phyloP scores from a whole-genome alignment of 2,329 filamentous ascomycete genomes.

The Tolypocladium sp. region DNA sequence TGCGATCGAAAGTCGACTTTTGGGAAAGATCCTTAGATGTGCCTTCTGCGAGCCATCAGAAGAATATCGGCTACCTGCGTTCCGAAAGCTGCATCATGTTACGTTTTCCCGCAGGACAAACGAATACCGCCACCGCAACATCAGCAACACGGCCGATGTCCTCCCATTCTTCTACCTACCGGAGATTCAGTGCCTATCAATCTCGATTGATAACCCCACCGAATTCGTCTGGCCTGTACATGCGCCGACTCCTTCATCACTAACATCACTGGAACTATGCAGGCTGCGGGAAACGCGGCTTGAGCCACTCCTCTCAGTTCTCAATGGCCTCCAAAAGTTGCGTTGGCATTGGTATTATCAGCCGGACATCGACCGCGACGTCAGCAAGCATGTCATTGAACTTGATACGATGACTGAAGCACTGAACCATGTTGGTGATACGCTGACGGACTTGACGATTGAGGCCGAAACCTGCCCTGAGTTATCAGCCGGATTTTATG shows the following conservation, averaged over 20 bases:
- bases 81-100: not conserved
- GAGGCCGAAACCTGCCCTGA: not conserved
- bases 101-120: not conserved
- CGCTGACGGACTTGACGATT: not conserved
- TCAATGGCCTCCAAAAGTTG: not conserved
- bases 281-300: slow-evolving; percentile 5
- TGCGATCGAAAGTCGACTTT: not conserved
- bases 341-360: not conserved
- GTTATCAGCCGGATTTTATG: not conserved
- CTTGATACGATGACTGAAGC: not conserved
- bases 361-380: not conserved
- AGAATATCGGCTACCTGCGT: not conserved
- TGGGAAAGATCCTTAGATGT: not conserved
- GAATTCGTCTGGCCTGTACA: slow-evolving; percentile 3
- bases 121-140: not conserved
- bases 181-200: not conserved
- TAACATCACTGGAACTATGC: slow-evolving; percentile 2
- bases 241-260: not conserved
- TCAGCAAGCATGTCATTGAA: not conserved
- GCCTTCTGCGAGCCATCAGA: not conserved
- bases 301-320: not conserved
- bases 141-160: slow-evolving; percentile 2
- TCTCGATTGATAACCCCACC: slow-evolving; percentile 5
- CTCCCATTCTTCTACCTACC: slow-evolving; percentile 6
- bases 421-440: not conserved